These are phyloP conservation scores for Trichomonas gallinae DNA, from an alignment of 208 protist species.

Conservation along the genomic window DNA sequence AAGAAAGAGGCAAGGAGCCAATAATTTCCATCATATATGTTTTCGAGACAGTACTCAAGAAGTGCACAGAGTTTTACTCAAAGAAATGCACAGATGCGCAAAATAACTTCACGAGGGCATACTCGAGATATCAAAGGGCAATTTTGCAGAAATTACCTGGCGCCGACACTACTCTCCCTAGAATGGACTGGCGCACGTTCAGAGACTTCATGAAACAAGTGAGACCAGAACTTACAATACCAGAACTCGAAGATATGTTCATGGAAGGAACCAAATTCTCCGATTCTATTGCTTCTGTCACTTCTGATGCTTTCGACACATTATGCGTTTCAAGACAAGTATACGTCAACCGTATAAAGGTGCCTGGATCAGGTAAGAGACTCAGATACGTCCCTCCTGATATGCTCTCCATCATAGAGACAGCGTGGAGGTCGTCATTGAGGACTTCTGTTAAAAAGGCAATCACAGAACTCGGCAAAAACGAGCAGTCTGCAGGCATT, in stretches of 20 bases:
- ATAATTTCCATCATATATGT: not conserved
- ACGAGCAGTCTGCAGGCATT: not conserved
- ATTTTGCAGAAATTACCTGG: not conserved
- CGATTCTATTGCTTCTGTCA: not conserved
- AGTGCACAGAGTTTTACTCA: not conserved
- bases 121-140: not conserved
- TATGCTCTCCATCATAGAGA: not conserved
- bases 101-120: not conserved
- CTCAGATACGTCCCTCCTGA: not conserved
- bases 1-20: not conserved
- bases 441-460: not conserved
- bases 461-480: not conserved
- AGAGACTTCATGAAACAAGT: not conserved
- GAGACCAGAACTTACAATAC: not conserved
- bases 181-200: not conserved
- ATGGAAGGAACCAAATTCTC: not conserved
- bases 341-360: not conserved
- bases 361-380: not conserved
- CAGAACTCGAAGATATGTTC: not conserved
- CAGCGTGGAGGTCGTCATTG: not conserved
- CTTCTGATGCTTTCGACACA: constrained; percentile 6
- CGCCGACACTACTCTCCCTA: not conserved
- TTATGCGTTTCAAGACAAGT: not conserved
- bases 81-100: not conserved
- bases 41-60: not conserved